A percentile compares a stretch with the other conserved stretches of the same genome.
Evolutionary conservation across 1,284 basidiomycete genomes (phyloP).

Genomic region (Serendipita sp.): DNA sequence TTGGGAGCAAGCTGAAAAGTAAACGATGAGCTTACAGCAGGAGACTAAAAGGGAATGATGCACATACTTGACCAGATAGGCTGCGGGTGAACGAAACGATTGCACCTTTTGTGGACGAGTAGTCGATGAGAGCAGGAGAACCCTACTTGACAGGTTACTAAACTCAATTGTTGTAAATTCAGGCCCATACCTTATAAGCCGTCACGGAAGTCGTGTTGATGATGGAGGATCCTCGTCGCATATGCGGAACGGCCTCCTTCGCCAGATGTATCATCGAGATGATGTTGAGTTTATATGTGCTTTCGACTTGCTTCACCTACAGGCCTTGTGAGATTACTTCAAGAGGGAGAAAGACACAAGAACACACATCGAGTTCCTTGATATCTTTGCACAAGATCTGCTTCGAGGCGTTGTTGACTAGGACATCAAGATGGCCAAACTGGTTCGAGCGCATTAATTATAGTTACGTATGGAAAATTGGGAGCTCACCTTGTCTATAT

Average conservation of each 20-base stretch:
- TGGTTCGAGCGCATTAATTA: background rate
- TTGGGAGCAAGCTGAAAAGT: slow-evolving; percentile 33
- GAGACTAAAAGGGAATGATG: background rate
- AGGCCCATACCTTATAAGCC: slow-evolving; percentile 30
- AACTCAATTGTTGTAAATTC: background rate
- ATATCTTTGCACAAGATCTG: slow-evolving; percentile 31
- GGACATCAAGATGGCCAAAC: slow-evolving; percentile 36
- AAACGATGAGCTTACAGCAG: background rate
- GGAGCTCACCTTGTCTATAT: slow-evolving; percentile 25
- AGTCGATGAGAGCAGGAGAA: slow-evolving; percentile 35
- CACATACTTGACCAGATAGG: slow-evolving; percentile 27
- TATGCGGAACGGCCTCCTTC: slow-evolving; percentile 41
- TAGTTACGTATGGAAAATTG: background rate
- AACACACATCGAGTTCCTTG: background rate
- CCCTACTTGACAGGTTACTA: slow-evolving; percentile 12
- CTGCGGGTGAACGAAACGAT: slow-evolving; percentile 42
- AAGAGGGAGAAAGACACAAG: background rate
- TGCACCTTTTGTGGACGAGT: slow-evolving; percentile 43
- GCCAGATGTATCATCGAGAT: slow-evolving; percentile 42
- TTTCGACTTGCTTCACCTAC: slow-evolving; percentile 25
- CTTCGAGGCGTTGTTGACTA: slow-evolving; percentile 53
- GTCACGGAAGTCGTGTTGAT: slow-evolving; percentile 53
- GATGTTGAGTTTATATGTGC: slow-evolving; percentile 43
- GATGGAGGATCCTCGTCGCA: slow-evolving; percentile 44
- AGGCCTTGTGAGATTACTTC: background rate